Evolutionary conservation across 2,329 filamentous ascomycete species (phyloP), one percentile per base, ranked within the genome.

Genomic region (Colletotrichum sublineola): DNA sequence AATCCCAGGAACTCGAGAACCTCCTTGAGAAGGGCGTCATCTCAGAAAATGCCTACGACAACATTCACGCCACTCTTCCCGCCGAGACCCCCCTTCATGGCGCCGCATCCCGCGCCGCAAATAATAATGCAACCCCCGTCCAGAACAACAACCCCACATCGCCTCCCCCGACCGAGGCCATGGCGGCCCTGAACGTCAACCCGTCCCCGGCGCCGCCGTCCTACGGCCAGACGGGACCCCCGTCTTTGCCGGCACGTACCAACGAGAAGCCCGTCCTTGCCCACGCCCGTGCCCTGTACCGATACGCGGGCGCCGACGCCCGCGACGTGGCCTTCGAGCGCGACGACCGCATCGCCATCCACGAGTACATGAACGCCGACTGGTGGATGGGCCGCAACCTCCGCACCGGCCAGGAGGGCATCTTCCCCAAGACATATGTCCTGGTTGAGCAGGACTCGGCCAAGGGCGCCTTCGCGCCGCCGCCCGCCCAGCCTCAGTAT

Each of bases 331-430:
- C 89, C 2, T 90, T 98, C 72, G 90, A 94, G 79, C 91, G 92
- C 74, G 92, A 95, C 79, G 96, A 98, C 84, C 87, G 88, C 75
- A 87, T 98, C 76, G 88, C 90, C 71, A 93, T 98, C 31, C 89
- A 91, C 75, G 94, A 97, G 83, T 95, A 97, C 85, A 96, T 97
- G 92, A 98, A 98, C 83, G 90, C 92, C 74, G 95, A 98, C 83
- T 98, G 96, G 96, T 98, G 95, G 94, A 92, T 94, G 87, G 96
- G 96, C 76, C 90, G 89, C 77, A 97, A 97, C 83, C 86, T 92
- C 78, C 91, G 94, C 65, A 97, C 95, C 11, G 92, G 92, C 68
- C 85, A 90, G 76, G 94, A 97, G 84, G 96, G 96, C 77, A 97
- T 98, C 81, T 98, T 98, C 88, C 96, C 96, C n/a, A 90, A 92